Evolutionary conservation across 2,329 filamentous ascomycete genomes (phyloP), one percentile per base, ranked within the genome.

Genomic region (Endoconidiophora polonica): DNA sequence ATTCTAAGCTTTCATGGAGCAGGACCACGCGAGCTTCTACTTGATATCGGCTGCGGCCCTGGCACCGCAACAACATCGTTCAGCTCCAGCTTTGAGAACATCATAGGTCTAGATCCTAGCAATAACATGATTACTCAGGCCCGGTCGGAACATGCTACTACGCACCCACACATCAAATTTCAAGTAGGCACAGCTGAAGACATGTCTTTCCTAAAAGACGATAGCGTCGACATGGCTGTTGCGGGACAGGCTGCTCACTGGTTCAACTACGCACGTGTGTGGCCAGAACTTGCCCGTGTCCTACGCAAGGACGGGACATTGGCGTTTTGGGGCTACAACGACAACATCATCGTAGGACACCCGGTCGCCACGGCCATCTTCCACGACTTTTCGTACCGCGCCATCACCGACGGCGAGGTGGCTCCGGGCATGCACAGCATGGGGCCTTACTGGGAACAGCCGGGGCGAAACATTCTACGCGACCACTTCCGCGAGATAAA

Each of bases 321-420:
- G n/a, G 76, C 76, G 0, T 77, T 79, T 58, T 81, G 73, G 74
- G 77, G 76, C 2, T 82, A 82, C 61, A 77, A 75, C 57, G 78
- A 82, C 61, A 76, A 74, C 57, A 65, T 77, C 33, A 68, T 82
- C 47, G 61, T 77, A 14, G 70, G 73, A 20, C 68, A 68, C 55
- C 68, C 72, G 5, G 57, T 58, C 33, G 74, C 74, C 14, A 77
- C 71, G 22, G 58, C 59, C 42, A 66, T 81, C 22, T 66, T 80
- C 58, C 64, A 74, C 57, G 61, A 64, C 24, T 81, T 74, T 55
- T 68, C 70, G 53, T 79, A 79, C 62, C 46, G 50, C 5, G 20
- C 37, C 2, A 18, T n/a, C 18, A 70, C 68, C 5, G 59, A 65
- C 14, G 67, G 63, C 29, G 67, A 72, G 29, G 65, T 66, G 10